Percentiles rank a stretch among this genome's conserved stretches.
phyloP scores from a whole-genome alignment of 2,329 filamentous ascomycete genomes.

The Colletotrichum musae region DNA sequence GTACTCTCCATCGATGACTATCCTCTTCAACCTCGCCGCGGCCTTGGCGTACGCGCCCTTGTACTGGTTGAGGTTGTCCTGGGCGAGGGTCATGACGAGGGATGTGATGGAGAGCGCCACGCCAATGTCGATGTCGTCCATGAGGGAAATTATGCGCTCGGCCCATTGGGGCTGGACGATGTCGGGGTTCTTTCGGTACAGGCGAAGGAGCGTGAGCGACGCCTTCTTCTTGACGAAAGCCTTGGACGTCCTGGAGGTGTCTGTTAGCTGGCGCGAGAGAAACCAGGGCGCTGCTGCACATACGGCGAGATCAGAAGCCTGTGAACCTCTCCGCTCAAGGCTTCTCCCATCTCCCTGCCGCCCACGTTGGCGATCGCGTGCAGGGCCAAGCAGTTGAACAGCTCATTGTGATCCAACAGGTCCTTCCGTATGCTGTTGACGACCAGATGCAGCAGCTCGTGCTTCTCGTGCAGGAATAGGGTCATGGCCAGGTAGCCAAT shows the following conservation, averaged over 20 bases:
- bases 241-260: slow-evolving; percentile 75
- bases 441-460: slow-evolving; percentile 94
- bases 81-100: slow-evolving; percentile 91
- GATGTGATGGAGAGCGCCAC: slow-evolving; percentile 97
- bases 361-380: slow-evolving; percentile 99
- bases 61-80: slow-evolving; percentile 95
- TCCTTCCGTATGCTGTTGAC: slow-evolving; percentile 99
- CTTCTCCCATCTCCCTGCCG: slow-evolving; percentile 96
- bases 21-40: slow-evolving; percentile 88
- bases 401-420: slow-evolving; percentile 92
- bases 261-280: neutral
- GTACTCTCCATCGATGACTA: slow-evolving; percentile 92
- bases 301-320: slow-evolving; percentile 94
- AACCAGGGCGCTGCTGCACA: slow-evolving; percentile 51
- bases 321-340: slow-evolving; percentile 91
- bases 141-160: slow-evolving; percentile 97
- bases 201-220: slow-evolving; percentile 88
- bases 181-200: slow-evolving; percentile 94
- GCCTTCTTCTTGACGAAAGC: slow-evolving; percentile 99
- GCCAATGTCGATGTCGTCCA: slow-evolving; percentile 96
- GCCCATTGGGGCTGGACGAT: slow-evolving; percentile 98
- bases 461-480: slow-evolving; percentile 95
- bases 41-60: slow-evolving; percentile 95
- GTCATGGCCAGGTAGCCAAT: slow-evolving; percentile 99
- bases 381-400: slow-evolving; percentile 96